These are phyloP conservation scores for Aschersonia sp. DNA, from an alignment of 2,329 filamentous ascomycete genomes.

Conservation along the genomic window DNA sequence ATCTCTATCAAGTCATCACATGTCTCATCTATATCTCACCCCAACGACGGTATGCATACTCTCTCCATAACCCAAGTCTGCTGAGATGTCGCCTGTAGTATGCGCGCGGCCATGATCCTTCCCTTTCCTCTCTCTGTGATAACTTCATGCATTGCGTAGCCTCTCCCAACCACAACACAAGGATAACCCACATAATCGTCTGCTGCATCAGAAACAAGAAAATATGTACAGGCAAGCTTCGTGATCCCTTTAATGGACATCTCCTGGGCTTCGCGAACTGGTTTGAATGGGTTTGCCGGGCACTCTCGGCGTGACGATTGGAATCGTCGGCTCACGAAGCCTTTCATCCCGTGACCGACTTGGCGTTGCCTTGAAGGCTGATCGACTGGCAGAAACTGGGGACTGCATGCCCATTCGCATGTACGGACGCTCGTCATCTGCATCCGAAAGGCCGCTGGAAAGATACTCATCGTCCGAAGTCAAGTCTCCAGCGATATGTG, in stretches of 20 bases:
- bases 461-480: conserved; percentile 63
- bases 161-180: no score
- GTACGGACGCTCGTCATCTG: conserved; percentile 42
- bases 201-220: neutral
- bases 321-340: conserved; percentile 17
- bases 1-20: no score
- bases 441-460: conserved; percentile 68
- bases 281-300: conserved; percentile 17
- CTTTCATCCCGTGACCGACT: conserved; percentile 19
- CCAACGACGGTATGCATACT: no score
- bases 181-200: neutral
- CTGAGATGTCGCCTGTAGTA: no score
- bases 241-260: conserved; percentile 13
- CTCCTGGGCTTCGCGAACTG: conserved; percentile 18
- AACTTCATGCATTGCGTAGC: no score
- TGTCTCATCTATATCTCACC: no score
- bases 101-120: no score
- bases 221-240: no score
- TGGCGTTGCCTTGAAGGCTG: conserved; percentile 15
- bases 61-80: no score
- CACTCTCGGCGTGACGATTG: conserved; percentile 27
- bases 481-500: conserved; percentile 40
- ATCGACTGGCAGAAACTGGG: conserved; percentile 39
- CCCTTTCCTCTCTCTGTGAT: no score
- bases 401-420: conserved; percentile 48